Base-by-base conservation (phyloP, 495 filamentous ascomycete genomes). In the Filosporella fistucella region DNA sequence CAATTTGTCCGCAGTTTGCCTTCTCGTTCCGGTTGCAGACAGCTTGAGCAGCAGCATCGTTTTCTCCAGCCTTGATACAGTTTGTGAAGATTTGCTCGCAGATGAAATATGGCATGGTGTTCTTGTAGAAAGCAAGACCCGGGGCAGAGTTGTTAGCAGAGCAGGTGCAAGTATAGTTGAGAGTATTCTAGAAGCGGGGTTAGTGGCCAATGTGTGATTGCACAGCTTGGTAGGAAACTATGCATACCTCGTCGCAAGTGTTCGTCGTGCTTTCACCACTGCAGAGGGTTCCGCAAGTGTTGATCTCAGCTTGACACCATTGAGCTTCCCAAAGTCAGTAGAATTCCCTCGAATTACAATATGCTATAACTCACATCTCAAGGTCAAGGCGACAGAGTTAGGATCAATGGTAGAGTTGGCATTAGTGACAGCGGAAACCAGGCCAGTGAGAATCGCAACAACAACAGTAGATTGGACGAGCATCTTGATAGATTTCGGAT, bases 81-180 rank as follows among this genome's bases (percentile, higher is more conserved):
- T 67, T 43, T 1, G 29, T 26, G 42, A 61, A 62, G 20, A 61
- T 49, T 42, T 57, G 45, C 42, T 63, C 56, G 55, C 67, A 69
- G 45, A 68, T 61, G 51, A 62, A 68, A 57, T 65, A 64, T 34
- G 65, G 65, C 54, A 69, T 54, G 13, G 63, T 61, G 28, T 61
- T 56, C 38, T 29, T 32, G 50, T 63, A 69, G 34, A 56, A 41
- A 34, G 61, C 58, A 52, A 69, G 57, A 34, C 66, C 63, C 14
- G 67, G 67, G 5, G 44, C 23, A 26, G 58, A 60, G 42, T 51
- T 47, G 33, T 56, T 54, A 45, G 63, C 49, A 12, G 55, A 32
- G 54, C 67, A 69, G 23, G 56, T 56, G 42, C 67, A 69, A 35
- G 41, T 47, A 42, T 55, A 69, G 54, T 58, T 55, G 34, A 69